Conservation (phyloP, 2,329 filamentous ascomycete species). For the Phialophora tarda region DNA sequence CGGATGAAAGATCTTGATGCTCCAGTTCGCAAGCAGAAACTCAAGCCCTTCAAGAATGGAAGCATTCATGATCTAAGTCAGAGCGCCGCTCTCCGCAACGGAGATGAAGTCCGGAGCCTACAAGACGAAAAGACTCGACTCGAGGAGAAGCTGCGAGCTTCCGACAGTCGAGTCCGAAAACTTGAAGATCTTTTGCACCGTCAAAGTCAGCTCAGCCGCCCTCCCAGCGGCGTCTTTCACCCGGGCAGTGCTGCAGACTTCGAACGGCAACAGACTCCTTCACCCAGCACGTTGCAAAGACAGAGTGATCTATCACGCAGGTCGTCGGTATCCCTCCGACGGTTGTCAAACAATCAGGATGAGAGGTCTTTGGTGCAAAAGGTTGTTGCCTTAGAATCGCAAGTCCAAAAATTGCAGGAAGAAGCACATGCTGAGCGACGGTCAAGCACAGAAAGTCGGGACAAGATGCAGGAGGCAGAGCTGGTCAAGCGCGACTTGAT, state of each 20-base stretch:
- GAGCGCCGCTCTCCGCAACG: conserved; percentile 81
- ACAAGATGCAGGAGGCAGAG: conserved; percentile 80
- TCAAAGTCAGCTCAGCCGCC: conserved; percentile 66
- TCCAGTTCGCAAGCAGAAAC: conserved; percentile 84
- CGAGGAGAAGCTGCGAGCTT: conserved; percentile 77
- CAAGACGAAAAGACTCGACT: conserved; percentile 80
- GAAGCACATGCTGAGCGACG: conserved; percentile 67
- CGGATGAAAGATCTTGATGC: conserved; percentile 78
- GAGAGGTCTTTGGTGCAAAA: conserved; percentile 68
- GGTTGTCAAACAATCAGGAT: conserved; percentile 64
- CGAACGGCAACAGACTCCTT: conserved; percentile 43
- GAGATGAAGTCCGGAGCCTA: conserved; percentile 77
- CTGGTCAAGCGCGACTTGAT: conserved; percentile 93
- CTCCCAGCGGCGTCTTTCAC: conserved; percentile 58
- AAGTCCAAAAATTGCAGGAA: conserved; percentile 73
- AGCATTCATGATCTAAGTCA: conserved; percentile 93
- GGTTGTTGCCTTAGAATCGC: conserved; percentile 73
- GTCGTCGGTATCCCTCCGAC: conserved; percentile 65
- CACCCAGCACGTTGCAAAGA: conserved; percentile 45
- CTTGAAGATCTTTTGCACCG: conserved; percentile 91
- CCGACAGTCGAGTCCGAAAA: conserved; percentile 85
- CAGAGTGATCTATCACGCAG: conserved; percentile 59
- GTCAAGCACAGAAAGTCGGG: conserved; percentile 57
- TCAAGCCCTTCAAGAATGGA: conserved; percentile 91
- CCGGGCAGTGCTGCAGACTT: conserved; percentile 48